These are phyloP conservation scores for Macrophomina tecta DNA, from an alignment of 2,329 filamentous ascomycete genomes.

Conservation along the genomic window DNA sequence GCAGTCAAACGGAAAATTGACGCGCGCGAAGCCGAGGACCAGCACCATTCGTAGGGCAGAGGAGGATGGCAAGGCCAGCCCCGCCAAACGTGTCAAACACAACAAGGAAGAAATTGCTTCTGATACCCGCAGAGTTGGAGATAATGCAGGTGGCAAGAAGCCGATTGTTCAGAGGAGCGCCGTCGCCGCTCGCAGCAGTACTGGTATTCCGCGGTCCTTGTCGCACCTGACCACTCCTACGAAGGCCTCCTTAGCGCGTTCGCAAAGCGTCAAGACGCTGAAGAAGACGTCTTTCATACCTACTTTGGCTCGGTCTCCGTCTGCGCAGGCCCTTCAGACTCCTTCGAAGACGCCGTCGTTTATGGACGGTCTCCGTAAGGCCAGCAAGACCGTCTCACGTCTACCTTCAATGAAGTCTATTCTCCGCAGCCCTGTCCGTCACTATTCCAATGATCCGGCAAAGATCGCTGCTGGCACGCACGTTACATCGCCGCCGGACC, in stretches of 20 bases:
- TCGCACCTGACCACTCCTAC: slow-evolving; percentile 73
- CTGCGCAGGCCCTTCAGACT: slow-evolving; percentile 57
- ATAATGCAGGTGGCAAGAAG: slow-evolving; percentile 43
- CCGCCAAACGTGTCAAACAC: slow-evolving; percentile 73
- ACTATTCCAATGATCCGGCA: slow-evolving; percentile 64
- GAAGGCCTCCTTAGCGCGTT: slow-evolving; percentile 72
- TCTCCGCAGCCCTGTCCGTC: slow-evolving; percentile 63
- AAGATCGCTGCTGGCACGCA: slow-evolving; percentile 68
- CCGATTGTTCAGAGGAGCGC: slow-evolving; percentile 57
- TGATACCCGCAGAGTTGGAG: slow-evolving; percentile 62
- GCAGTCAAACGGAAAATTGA: slow-evolving; percentile 46
- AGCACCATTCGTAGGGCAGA: slow-evolving; percentile 35
- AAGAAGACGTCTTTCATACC: slow-evolving; percentile 59
- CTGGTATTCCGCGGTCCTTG: slow-evolving; percentile 52
- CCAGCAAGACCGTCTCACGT: slow-evolving; percentile 57
- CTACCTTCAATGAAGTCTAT: slow-evolving; percentile 65
- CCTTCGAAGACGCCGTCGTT: slow-evolving; percentile 45
- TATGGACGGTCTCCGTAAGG: slow-evolving; percentile 44
- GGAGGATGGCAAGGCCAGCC: slow-evolving; percentile 46
- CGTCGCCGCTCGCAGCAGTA: slow-evolving; percentile 41
- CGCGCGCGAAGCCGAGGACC: slow-evolving; percentile 44
- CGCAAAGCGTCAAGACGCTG: slow-evolving; percentile 57
- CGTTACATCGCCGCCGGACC: slow-evolving; percentile 51
- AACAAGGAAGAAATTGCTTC: slow-evolving; percentile 72
- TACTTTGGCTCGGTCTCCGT: slow-evolving; percentile 58